These are phyloP conservation scores for Cytospora schulzeri DNA, from an alignment of 2,329 filamentous ascomycete species.

Conservation along the genomic window DNA sequence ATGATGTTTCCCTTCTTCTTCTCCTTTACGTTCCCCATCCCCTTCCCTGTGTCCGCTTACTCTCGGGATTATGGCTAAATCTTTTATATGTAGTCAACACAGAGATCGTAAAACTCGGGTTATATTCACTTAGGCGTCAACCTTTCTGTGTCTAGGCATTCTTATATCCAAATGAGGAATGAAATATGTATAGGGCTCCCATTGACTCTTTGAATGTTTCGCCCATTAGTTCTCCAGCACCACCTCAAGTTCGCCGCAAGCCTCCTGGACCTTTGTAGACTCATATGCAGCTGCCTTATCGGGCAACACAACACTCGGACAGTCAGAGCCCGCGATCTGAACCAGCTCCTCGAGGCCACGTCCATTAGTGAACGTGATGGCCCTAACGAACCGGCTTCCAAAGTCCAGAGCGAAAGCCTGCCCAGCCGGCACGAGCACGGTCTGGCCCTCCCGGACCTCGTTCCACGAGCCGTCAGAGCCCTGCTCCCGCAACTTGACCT, in stretches of 20 bases:
- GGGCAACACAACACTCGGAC: conserved; percentile 41
- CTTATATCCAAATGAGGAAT: neutral
- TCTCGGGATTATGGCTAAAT: too few relatives aligned
- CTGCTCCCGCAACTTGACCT: conserved; percentile 42
- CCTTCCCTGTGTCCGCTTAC: too few relatives aligned
- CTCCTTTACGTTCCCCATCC: too few relatives aligned
- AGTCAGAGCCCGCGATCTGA: conserved; percentile 40
- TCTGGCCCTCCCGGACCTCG: conserved; percentile 49
- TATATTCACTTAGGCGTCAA: too few relatives aligned
- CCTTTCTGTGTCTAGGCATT: too few relatives aligned
- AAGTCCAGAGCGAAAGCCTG: conserved; percentile 48
- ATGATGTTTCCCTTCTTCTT: too few relatives aligned
- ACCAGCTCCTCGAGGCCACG: conserved; percentile 51
- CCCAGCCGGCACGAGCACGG: conserved; percentile 50
- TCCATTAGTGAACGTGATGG: conserved; percentile 52
- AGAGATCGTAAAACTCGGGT: too few relatives aligned
- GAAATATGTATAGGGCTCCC: neutral
- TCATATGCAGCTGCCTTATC: conserved; percentile 37
- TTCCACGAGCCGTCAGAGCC: conserved; percentile 31
- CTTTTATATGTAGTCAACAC: too few relatives aligned
- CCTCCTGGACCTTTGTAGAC: conserved; percentile 27
- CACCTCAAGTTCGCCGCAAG: conserved; percentile 3
- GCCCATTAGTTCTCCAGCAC: conserved; percentile 2
- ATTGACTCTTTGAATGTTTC: neutral
- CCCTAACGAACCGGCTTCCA: conserved; percentile 48